Conservation (phyloP, 2,329 filamentous ascomycete genomes). For the Cladosporium sp. region DNA sequence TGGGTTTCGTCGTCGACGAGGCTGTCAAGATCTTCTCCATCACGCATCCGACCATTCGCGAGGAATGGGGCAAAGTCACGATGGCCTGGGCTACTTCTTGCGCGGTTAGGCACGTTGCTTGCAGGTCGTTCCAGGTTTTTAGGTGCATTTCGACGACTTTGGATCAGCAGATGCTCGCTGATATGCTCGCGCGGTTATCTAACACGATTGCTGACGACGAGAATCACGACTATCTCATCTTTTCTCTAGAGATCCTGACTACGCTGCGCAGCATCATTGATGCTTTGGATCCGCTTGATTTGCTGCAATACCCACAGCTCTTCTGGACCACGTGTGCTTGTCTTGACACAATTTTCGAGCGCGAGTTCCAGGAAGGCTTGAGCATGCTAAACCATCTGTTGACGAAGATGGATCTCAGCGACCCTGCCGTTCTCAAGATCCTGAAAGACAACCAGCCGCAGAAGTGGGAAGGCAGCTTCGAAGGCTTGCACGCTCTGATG, state of each 20-base stretch:
- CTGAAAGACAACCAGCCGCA: slow-evolving; percentile 73
- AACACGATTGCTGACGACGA: slow-evolving; percentile 97
- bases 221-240: slow-evolving; percentile 79
- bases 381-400: slow-evolving; percentile 86
- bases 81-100: slow-evolving; percentile 96
- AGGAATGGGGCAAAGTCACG: slow-evolving; percentile 84
- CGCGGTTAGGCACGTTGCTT: slow-evolving; percentile 88
- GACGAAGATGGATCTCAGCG: slow-evolving; percentile 72
- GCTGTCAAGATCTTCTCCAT: slow-evolving; percentile 81
- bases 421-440: slow-evolving; percentile 60
- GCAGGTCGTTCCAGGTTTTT: slow-evolving; percentile 95
- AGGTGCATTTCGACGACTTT: slow-evolving; percentile 85
- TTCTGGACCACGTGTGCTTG: slow-evolving; percentile 99
- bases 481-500: slow-evolving; percentile 76
- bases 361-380: slow-evolving; percentile 85
- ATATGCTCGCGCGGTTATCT: slow-evolving; percentile 90
- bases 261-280: slow-evolving; percentile 87
- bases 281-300: slow-evolving; percentile 70
- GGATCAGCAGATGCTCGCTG: slow-evolving; percentile 88
- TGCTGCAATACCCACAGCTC: slow-evolving; percentile 85
- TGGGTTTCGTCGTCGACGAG: slow-evolving; percentile 76
- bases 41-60: slow-evolving; percentile 77
- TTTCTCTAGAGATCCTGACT: slow-evolving; percentile 95
- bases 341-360: slow-evolving; percentile 91
- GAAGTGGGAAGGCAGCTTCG: slow-evolving; percentile 83